Evolutionary conservation across 805 yeast genomes (phyloP).

Genomic region (Tetrapisispora pingtungensis): DNA sequence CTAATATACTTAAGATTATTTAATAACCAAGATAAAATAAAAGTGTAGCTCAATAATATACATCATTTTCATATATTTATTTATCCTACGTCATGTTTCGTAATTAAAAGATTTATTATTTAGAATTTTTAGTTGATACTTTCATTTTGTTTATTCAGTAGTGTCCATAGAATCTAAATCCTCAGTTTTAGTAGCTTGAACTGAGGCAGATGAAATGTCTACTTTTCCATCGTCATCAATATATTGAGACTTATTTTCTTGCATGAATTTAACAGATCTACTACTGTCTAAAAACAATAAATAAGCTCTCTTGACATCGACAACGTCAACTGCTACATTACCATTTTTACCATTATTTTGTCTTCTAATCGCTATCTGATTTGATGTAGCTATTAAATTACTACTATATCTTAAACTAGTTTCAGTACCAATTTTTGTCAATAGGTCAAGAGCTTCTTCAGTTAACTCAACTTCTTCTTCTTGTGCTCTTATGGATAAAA

Average conservation of each 20-base stretch:
- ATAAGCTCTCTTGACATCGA: constrained; percentile 81
- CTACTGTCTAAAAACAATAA: constrained; percentile 78
- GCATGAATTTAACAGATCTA: constrained; percentile 79
- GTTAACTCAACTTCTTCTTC: constrained; percentile 86
- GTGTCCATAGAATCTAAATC: constrained; percentile 27
- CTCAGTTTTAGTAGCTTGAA: constrained; percentile 1
- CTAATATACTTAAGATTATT: background rate
- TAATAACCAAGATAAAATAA: no score
- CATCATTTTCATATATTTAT: background rate
- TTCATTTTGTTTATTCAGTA: constrained; percentile 16
- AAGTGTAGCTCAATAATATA: no score
- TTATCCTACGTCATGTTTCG: background rate
- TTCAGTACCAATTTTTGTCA: constrained; percentile 83
- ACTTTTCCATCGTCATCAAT: constrained; percentile 75
- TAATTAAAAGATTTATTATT: no score
- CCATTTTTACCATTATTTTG: constrained; percentile 29
- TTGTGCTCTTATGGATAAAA: constrained; percentile 78
- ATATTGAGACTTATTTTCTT: constrained; percentile 56
- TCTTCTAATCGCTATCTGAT: constrained; percentile 75
- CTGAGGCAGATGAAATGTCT: constrained; percentile 33
- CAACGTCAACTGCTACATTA: constrained; percentile 50
- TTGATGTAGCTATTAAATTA: constrained; percentile 82
- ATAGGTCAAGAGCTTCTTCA: constrained; percentile 72
- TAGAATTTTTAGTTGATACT: background rate
- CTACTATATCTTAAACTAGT: constrained; percentile 89